These are phyloP conservation scores for Batrachochytrium dendrobatidis DNA, from an alignment of 371 early-diverging fungal species.

Conservation along the genomic window DNA sequence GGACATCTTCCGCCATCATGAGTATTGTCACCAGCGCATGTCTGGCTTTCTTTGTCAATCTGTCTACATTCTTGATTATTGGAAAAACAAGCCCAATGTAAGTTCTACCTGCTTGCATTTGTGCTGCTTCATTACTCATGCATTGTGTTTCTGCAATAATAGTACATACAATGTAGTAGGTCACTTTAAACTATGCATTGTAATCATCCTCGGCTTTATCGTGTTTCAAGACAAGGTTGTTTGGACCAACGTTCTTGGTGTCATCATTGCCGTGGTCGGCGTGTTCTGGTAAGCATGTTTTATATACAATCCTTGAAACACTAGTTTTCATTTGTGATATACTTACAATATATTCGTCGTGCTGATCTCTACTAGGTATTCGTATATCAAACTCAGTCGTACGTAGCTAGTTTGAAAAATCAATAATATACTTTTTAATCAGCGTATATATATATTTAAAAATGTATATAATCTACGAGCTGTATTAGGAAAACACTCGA, in stretches of 20 bases:
- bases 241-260: conserved; percentile 9
- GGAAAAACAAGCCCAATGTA: conserved; percentile 16
- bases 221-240: conserved; percentile 9
- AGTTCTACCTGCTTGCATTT: neutral
- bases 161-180: conserved; percentile 27
- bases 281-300: conserved; percentile 18
- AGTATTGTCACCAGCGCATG: conserved; percentile 13
- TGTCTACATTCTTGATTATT: conserved; percentile 24
- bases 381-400: conserved; percentile 3
- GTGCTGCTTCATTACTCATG: neutral
- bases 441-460: too few relatives aligned
- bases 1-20: conserved; percentile 1
- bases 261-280: conserved; percentile 16
- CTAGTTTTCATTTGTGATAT: neutral
- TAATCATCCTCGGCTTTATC: conserved; percentile 17
- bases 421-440: too few relatives aligned
- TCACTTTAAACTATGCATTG: conserved; percentile 18
- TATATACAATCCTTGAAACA: too few relatives aligned
- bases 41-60: conserved; percentile 27
- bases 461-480: too few relatives aligned
- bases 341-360: neutral
- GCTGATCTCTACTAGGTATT: neutral
- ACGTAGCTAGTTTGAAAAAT: neutral
- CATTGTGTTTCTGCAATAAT: neutral
- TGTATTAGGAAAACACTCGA: too few relatives aligned